Evolutionary conservation across 176 grass and related monocot species (phyloP).

Genomic region (Rhynchospora pubera): DNA sequence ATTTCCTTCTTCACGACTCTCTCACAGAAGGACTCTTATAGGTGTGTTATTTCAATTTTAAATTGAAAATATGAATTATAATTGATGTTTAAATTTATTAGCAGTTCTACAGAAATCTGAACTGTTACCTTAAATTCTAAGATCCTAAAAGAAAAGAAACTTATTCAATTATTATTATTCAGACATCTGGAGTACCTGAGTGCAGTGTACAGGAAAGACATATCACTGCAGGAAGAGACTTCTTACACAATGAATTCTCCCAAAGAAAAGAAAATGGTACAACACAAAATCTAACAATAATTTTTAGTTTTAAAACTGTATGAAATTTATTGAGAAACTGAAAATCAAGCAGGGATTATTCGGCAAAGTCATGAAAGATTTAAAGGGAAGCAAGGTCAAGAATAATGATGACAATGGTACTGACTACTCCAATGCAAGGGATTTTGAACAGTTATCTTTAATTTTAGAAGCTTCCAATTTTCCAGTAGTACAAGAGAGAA

Average conservation of each 20-base stretch:
- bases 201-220: slow-evolving; percentile 53
- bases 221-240: slow-evolving; percentile 38
- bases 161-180: slow-evolving; percentile 25
- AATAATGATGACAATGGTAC: slow-evolving; percentile 35
- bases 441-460: slow-evolving; percentile 46
- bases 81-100: not conserved
- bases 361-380: slow-evolving; percentile 76
- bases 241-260: slow-evolving; percentile 49
- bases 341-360: slow-evolving; percentile 63
- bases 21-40: slow-evolving; percentile 64
- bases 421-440: slow-evolving; percentile 34
- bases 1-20: slow-evolving; percentile 68
- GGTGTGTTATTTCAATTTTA: slow-evolving; percentile 43
- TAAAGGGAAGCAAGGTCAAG: slow-evolving; percentile 77
- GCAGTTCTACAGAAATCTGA: not conserved
- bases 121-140: not conserved
- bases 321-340: slow-evolving; percentile 12
- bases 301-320: not conserved
- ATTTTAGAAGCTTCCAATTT: slow-evolving; percentile 75
- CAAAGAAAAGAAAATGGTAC: slow-evolving; percentile 91
- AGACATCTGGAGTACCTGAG: slow-evolving; percentile 68
- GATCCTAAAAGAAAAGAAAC: not conserved
- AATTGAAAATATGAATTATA: not conserved
- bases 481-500: slow-evolving; percentile 38
- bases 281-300: not conserved